A percentile compares a stretch with the other conserved stretches of the same genome.
These are phyloP conservation scores for Amanita inopinata DNA, from an alignment of 768 basidiomycete species.

Conservation along the genomic window DNA sequence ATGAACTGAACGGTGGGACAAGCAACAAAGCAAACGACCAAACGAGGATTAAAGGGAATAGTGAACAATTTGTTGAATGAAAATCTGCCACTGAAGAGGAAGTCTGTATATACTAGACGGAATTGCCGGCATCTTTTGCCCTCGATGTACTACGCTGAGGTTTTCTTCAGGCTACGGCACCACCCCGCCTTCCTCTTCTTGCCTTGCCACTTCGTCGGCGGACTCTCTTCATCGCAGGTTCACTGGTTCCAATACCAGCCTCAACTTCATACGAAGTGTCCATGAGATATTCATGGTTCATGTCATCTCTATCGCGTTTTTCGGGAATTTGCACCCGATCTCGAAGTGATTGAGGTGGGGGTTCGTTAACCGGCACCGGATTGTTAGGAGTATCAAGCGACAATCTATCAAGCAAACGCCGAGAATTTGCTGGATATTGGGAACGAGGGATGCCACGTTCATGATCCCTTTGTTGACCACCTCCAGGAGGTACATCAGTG, in stretches of 20 bases:
- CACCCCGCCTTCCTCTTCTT: constrained; percentile 18
- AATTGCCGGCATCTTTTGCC: too few relatives aligned
- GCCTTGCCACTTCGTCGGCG: constrained; percentile 20
- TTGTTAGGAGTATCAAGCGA: neutral
- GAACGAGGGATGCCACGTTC: neutral
- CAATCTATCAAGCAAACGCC: constrained; percentile 4
- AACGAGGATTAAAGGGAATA: too few relatives aligned
- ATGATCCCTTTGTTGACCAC: neutral
- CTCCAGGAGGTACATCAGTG: neutral
- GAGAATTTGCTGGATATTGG: neutral
- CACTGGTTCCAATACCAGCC: constrained; percentile 15
- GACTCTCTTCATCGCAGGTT: constrained; percentile 18
- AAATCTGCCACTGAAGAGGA: too few relatives aligned
- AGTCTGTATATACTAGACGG: too few relatives aligned
- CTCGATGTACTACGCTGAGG: too few relatives aligned
- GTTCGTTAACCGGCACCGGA: neutral
- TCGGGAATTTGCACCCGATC: constrained; percentile 30
- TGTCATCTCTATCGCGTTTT: constrained; percentile 27
- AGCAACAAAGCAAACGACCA: neutral
- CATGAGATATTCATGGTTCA: constrained; percentile 7
- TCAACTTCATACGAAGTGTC: constrained; percentile 21
- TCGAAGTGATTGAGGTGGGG: constrained; percentile 9
- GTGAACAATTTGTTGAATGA: too few relatives aligned
- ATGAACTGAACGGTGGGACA: neutral
- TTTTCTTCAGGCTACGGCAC: constrained; percentile 5